A percentile compares a stretch with the other conserved stretches of the same genome.
phyloP scores from a whole-genome alignment of 306 rosid species.

The Ormosia semicastrata region DNA sequence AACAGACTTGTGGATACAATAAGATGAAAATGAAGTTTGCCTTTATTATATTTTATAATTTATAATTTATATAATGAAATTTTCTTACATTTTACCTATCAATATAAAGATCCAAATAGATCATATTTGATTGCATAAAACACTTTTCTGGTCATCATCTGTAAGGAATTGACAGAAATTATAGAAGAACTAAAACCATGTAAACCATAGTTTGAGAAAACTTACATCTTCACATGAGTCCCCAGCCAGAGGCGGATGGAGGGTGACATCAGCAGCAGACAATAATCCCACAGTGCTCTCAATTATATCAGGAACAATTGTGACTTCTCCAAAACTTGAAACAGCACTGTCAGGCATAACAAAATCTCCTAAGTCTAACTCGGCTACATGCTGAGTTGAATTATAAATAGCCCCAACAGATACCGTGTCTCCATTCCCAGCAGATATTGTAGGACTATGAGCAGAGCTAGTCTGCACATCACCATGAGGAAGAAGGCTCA shows the following conservation, averaged over 20 bases:
- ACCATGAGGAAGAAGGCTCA: slow-evolving; percentile 64
- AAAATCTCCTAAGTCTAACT: slow-evolving; percentile 65
- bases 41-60: neutral
- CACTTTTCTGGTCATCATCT: slow-evolving; percentile 7
- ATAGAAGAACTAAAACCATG: neutral
- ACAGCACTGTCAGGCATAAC: slow-evolving; percentile 65
- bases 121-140: neutral
- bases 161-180: neutral
- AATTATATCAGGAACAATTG: slow-evolving; percentile 71
- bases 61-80: neutral
- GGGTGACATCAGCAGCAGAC: slow-evolving; percentile 66
- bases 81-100: neutral
- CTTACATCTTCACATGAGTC: slow-evolving; percentile 81
- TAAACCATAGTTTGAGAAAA: slow-evolving; percentile 17
- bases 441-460: slow-evolving; percentile 68
- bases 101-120: neutral
- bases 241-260: slow-evolving; percentile 60
- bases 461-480: slow-evolving; percentile 74
- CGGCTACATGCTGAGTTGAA: slow-evolving; percentile 47
- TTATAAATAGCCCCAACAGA: slow-evolving; percentile 57
- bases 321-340: slow-evolving; percentile 73
- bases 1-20: neutral
- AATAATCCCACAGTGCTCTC: slow-evolving; percentile 79
- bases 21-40: neutral
- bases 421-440: slow-evolving; percentile 61